These are phyloP conservation scores for Mangifera indica DNA, from an alignment of 345 rosid species.

Conservation along the genomic window DNA sequence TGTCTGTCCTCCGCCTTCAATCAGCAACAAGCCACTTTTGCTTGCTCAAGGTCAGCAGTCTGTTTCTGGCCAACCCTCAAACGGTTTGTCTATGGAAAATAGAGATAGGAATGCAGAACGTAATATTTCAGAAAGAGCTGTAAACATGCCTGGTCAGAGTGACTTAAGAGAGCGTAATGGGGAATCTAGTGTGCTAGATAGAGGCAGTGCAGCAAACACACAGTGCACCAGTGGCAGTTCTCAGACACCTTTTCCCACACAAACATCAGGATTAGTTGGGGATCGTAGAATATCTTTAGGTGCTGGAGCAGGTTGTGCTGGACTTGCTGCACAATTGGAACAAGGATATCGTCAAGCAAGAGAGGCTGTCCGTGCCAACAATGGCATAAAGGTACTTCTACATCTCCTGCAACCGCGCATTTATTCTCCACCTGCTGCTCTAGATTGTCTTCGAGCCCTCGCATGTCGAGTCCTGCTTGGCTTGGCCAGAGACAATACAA, in stretches of 20 bases:
- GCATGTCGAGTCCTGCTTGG: constrained; percentile 96
- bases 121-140: constrained; percentile 39
- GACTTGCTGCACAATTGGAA: constrained; percentile 97
- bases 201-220: constrained; percentile 37
- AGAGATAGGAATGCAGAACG: constrained; percentile 51
- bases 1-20: constrained; percentile 98
- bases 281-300: constrained; percentile 94
- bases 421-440: constrained; percentile 85
- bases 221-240: constrained; percentile 46
- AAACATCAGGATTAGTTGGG: constrained; percentile 91
- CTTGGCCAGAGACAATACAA: constrained; percentile 91
- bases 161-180: constrained; percentile 58
- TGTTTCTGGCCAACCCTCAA: constrained; percentile 45
- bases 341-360: constrained; percentile 96
- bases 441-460: constrained; percentile 91
- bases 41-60: constrained; percentile 56
- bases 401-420: constrained; percentile 92
- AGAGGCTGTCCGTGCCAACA: constrained; percentile 89
- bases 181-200: constrained; percentile 43
- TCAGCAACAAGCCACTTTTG: constrained; percentile 74
- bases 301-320: constrained; percentile 96
- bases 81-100: constrained; percentile 36
- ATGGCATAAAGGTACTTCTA: constrained; percentile 95
- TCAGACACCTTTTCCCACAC: constrained; percentile 58
- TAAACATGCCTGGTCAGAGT: constrained; percentile 37